Base-by-base conservation (phyloP, 169 alveolate species). In the Cytauxzoon felis region DNA sequence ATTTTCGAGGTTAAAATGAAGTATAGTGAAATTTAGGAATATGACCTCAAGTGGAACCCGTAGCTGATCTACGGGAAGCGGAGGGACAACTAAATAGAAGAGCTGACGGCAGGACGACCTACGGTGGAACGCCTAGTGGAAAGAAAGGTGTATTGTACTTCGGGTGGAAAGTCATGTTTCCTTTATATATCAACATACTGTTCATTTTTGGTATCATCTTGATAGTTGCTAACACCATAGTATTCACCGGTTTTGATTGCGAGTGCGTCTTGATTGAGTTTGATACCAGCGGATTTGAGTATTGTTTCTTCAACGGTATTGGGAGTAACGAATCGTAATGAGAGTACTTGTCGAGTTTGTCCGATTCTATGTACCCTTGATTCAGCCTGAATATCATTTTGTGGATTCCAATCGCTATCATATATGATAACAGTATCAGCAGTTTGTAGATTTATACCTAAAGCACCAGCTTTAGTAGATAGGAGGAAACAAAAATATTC, bases 401-500 rank as follows among this genome's bases (percentile, higher is more conserved):
- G 92, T 11, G 95, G 97, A 62, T 94, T 94, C 98, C 99, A 95
- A 69, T 95, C 99, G 56, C 93, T 92, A 82, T 96, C 99, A 75
- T 92, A 96, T 65, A 96, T 92, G 34, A 96, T 93, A 11, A 96
- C 98, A 7, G 98, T 93, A 76, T 96, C 99, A 13, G 99, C 98
- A 23, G 94, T 93, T 18, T 96, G 94, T 36, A 96, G 81, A 51
- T 93, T 96, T 32, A 96, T 93, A 24, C 98, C 98, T 7, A 94
- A 82, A 0, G 98, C 97, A 0, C 98, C 98, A 13, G 98, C 98
- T 63, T 97, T 82, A 0, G 99, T 95, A 26, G 97, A 88, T n/a
- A 93, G 73, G 38, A 96, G 62, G 82, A 96, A 93, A 18, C 93
- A 88, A 63, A 92, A 90, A 66, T 90, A 91, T 16, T 88, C 79